These are phyloP conservation scores for Nicotiana noctiflora DNA, from an alignment of 257 asterid genomes.

Conservation along the genomic window DNA sequence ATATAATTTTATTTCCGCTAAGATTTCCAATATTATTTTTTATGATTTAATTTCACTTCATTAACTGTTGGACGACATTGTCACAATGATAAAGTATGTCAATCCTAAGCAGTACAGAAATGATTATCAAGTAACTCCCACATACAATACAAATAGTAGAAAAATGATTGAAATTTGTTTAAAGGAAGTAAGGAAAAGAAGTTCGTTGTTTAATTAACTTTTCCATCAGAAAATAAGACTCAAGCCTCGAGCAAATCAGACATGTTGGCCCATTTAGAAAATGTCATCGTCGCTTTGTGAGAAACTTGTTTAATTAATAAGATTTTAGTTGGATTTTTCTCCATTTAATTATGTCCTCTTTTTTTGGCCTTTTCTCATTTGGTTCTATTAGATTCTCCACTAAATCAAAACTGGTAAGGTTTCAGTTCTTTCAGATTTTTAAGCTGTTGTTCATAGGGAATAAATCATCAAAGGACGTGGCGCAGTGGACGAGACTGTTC, in stretches of 20 bases:
- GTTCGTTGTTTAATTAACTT: background rate
- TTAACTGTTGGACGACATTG: too few relatives aligned
- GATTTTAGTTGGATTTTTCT: background rate
- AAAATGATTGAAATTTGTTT: background rate
- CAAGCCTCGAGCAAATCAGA: background rate
- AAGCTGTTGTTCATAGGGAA: background rate
- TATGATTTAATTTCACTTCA: too few relatives aligned
- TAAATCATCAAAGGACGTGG: too few relatives aligned
- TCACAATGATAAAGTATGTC: background rate
- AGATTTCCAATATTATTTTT: too few relatives aligned
- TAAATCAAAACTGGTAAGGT: slow-evolving; percentile 1
- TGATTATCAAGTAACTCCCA: background rate
- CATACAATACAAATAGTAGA: background rate
- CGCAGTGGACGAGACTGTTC: too few relatives aligned
- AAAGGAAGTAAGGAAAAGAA: background rate
- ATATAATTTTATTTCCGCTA: too few relatives aligned
- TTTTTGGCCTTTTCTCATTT: background rate
- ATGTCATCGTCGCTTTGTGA: slow-evolving; percentile 3
- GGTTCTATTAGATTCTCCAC: slow-evolving; percentile 2
- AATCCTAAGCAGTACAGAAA: background rate
- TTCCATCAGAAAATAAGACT: background rate
- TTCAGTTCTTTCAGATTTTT: background rate
- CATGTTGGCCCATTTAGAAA: background rate
- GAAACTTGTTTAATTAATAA: background rate
- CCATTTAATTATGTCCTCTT: background rate